A percentile compares a stretch with the other conserved stretches of the same genome.
Evolutionary conservation across 2,329 filamentous ascomycete species (phyloP).

Genomic region (Rutstroemia sydowiana): DNA sequence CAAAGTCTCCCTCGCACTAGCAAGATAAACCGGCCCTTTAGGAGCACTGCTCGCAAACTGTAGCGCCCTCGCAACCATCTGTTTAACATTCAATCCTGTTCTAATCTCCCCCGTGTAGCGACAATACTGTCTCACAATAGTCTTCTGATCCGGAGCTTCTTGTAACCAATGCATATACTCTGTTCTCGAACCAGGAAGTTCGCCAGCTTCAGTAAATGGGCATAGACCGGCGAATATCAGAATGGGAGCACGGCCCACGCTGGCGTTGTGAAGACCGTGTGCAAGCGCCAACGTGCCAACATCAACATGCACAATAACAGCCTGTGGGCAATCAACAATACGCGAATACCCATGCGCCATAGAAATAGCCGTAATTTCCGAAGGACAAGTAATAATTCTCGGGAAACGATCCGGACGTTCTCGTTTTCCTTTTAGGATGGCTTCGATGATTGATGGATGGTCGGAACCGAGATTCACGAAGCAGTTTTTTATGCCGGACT

Average conservation of each 20-base stretch:
- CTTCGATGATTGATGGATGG: slow-evolving; percentile 64
- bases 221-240: slow-evolving; percentile 66
- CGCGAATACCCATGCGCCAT: slow-evolving; percentile 71
- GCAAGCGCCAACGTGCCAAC: slow-evolving; percentile 66
- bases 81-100: slow-evolving; percentile 62
- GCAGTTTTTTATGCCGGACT: slow-evolving; percentile 39
- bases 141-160: slow-evolving; percentile 65
- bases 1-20: slow-evolving; percentile 57
- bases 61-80: slow-evolving; percentile 61
- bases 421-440: slow-evolving; percentile 64
- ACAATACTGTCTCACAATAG: slow-evolving; percentile 64
- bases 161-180: slow-evolving; percentile 74
- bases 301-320: slow-evolving; percentile 61
- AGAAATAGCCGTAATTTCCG: slow-evolving; percentile 64
- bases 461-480: slow-evolving; percentile 56
- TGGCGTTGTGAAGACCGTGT: slow-evolving; percentile 65
- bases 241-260: slow-evolving; percentile 58
- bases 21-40: slow-evolving; percentile 59
- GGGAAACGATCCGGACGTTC: slow-evolving; percentile 48
- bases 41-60: slow-evolving; percentile 62
- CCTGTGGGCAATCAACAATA: slow-evolving; percentile 58
- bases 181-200: slow-evolving; percentile 57
- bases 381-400: slow-evolving; percentile 40
- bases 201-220: slow-evolving; percentile 62
- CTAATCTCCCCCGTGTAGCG: slow-evolving; percentile 63